Conservation (phyloP, 164 flowering plant genomes). For the Akebia trifoliata region DNA sequence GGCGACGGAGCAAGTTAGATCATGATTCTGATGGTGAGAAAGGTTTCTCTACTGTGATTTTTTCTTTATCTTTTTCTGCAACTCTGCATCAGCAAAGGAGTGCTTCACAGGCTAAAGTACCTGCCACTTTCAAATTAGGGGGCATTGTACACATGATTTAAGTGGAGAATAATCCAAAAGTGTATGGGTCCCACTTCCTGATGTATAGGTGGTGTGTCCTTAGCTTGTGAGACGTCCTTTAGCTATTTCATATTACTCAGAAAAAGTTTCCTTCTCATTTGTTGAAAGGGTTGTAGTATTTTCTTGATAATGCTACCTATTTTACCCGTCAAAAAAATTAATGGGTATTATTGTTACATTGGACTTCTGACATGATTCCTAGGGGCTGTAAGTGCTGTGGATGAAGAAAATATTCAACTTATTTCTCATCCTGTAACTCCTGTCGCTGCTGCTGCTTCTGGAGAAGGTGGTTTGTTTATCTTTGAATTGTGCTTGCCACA, state of each 20-base stretch:
- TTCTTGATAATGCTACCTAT: too few relatives aligned
- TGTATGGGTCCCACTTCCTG: not conserved
- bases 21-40: conserved; percentile 58
- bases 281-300: too few relatives aligned
- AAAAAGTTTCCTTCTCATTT: too few relatives aligned
- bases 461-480: conserved; percentile 37
- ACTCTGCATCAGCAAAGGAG: too few relatives aligned
- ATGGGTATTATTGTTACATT: too few relatives aligned
- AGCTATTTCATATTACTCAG: too few relatives aligned
- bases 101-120: too few relatives aligned
- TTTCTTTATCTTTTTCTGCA: too few relatives aligned
- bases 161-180: not conserved
- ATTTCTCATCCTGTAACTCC: conserved; percentile 22
- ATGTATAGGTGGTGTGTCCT: not conserved
- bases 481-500: not conserved
- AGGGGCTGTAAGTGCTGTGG: conserved; percentile 38
- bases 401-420: conserved; percentile 32
- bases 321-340: too few relatives aligned
- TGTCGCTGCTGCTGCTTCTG: conserved; percentile 22
- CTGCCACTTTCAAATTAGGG: not conserved
- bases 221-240: not conserved
- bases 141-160: not conserved
- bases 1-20: conserved; percentile 28
- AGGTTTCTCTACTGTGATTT: not conserved
- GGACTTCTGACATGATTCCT: conserved; percentile 10